Percentiles rank a stretch among this genome's conserved stretches.
phyloP scores from a whole-genome alignment of 208 protist species.

The Leishmania guyanensis region DNA sequence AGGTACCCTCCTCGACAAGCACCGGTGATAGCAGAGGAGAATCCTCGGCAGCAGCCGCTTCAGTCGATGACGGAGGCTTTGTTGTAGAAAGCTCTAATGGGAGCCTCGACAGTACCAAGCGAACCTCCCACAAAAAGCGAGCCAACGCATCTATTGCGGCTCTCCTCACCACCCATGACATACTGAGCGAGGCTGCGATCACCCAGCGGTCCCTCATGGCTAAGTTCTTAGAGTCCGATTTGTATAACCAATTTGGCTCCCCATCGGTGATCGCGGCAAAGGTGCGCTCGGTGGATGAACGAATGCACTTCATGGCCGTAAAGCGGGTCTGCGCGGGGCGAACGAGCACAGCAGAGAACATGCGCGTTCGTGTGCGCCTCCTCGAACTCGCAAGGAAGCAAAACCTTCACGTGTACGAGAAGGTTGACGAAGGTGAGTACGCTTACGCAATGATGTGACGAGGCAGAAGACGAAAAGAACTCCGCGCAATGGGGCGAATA shows the following conservation, averaged over 20 bases:
- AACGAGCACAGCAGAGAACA: neutral
- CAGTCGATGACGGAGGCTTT: neutral
- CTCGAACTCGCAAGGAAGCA: constrained; percentile 39
- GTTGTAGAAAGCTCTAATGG: neutral
- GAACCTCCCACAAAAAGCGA: neutral
- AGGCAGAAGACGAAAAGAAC: neutral
- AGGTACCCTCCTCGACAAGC: neutral
- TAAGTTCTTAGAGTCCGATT: constrained; percentile 54
- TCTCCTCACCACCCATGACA: constrained; percentile 62
- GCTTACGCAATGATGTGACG: constrained; percentile 1
- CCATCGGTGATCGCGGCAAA: constrained; percentile 15
- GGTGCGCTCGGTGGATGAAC: constrained; percentile 33
- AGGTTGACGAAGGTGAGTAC: constrained; percentile 56
- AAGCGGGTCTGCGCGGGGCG: constrained; percentile 24
- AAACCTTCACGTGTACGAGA: constrained; percentile 70
- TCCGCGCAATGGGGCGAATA: neutral
- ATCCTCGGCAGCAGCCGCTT: neutral
- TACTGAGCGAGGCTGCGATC: constrained; percentile 41
- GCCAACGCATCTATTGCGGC: constrained; percentile 25
- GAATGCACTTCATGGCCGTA: constrained; percentile 70
- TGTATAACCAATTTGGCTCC: constrained; percentile 42
- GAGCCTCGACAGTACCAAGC: neutral
- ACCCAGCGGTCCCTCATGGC: constrained; percentile 58
- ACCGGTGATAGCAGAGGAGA: neutral
- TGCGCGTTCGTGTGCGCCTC: constrained; percentile 14